Evolutionary conservation across 1,284 basidiomycete genomes (phyloP), one percentile per base, ranked within the genome.

Genomic region (Pyrrhoderma lamaoense): DNA sequence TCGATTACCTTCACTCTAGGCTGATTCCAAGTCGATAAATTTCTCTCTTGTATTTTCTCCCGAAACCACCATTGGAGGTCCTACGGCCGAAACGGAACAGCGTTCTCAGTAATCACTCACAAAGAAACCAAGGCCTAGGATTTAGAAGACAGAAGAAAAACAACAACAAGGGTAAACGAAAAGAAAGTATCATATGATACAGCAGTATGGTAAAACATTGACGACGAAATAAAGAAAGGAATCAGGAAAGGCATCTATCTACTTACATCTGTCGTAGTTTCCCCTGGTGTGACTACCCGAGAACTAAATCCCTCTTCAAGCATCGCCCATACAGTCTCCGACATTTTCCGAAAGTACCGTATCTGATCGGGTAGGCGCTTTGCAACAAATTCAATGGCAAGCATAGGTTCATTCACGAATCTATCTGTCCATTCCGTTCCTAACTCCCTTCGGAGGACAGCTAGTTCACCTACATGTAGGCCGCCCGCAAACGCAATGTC

Each of bases 21-120:
- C 50, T 76, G 75, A 57, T 72, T 73, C 76, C 76, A 78, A 18
- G 75, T 77, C 8, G 72, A 67, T 16, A 75, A 65, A 55, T 76
- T 75, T 21, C 67, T 63, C 31, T 62, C 63, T 56, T 72, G 72
- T 68, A 79, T 77, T 58, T 71, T 71, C 53, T 76, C 75, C 23
- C 73, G 66, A 60, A 75, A 77, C 73, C 73, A 77, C 76, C 76
- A 78, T 54, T 71, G 68, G 16, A 79, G 60, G 57, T 79, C 76
- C 73, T 73, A 44, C 42, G 27, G 27, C 27, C 27, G 27, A 31
- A 31, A 31, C 27, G 47, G 31, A 11, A 39, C 43, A 49, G 47
- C 16, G 47, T 19, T 14, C 45, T 22, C 27, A 31, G 27, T 31
- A 31, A 31, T 31, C 27, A 31, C 27, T 5, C 27, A 31, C 11